These are phyloP conservation scores for Saccharomyces pastorianus DNA, from an alignment of 1,139 yeast species.

Conservation along the genomic window DNA sequence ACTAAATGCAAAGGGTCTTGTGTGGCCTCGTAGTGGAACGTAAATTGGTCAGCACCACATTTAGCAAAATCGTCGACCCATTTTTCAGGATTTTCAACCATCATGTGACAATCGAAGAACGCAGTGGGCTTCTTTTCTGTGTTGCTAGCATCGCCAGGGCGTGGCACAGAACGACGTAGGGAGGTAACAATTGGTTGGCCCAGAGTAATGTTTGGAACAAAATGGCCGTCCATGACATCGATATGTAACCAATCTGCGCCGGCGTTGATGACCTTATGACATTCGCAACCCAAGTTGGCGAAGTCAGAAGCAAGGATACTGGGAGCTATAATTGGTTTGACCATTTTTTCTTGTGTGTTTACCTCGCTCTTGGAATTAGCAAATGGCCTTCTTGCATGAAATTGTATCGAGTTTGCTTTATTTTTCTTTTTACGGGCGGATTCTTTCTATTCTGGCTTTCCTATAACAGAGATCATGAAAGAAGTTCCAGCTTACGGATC, in stretches of 20 bases:
- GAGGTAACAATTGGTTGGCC: slow-evolving; percentile 87
- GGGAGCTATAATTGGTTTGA: slow-evolving; percentile 84
- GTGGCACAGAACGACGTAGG: slow-evolving; percentile 70
- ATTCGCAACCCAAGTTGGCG: slow-evolving; percentile 79
- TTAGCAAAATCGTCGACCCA: slow-evolving; percentile 93
- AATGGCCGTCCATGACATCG: slow-evolving; percentile 98
- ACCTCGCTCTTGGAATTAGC: neutral
- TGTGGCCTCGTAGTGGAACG: slow-evolving; percentile 94
- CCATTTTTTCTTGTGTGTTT: slow-evolving; percentile 39
- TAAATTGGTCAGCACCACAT: slow-evolving; percentile 94
- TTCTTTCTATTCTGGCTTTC: neutral
- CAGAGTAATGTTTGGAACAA: slow-evolving; percentile 90
- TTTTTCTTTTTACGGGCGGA: neutral
- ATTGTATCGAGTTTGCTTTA: neutral
- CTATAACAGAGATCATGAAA: neutral
- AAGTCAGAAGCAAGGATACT: slow-evolving; percentile 93
- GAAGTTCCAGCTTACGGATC: neutral
- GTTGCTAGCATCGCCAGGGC: slow-evolving; percentile 34
- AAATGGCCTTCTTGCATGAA: neutral
- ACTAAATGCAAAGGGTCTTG: slow-evolving; percentile 69
- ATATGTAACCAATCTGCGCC: slow-evolving; percentile 95
- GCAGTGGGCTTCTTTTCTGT: slow-evolving; percentile 35
- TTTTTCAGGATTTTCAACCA: slow-evolving; percentile 90
- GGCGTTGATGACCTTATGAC: slow-evolving; percentile 67
- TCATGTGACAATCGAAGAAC: slow-evolving; percentile 98